Conservation (phyloP, 768 basidiomycete genomes). For the Termitomyces sp. region DNA sequence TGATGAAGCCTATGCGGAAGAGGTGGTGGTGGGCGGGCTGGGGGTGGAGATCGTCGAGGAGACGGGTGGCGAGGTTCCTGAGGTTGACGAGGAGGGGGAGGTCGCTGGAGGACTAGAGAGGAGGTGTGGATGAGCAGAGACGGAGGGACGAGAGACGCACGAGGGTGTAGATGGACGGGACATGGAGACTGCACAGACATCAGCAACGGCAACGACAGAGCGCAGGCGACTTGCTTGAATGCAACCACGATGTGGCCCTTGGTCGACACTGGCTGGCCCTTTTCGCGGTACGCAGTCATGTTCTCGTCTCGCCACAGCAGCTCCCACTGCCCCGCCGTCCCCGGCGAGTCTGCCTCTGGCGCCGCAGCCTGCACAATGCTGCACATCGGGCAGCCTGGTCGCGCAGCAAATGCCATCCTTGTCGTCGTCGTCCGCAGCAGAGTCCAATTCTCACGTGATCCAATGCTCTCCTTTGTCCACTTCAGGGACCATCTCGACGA, state of each 20-base stretch:
- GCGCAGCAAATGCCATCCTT: slow-evolving; percentile 53
- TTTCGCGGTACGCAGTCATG: slow-evolving; percentile 72
- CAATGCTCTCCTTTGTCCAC: slow-evolving; percentile 37
- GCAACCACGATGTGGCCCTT: slow-evolving; percentile 68
- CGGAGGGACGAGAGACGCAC: slow-evolving; percentile 33
- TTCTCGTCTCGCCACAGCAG: slow-evolving; percentile 74
- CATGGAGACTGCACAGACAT: slow-evolving; percentile 52
- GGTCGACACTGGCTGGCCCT: slow-evolving; percentile 64
- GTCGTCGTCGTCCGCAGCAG: slow-evolving; percentile 5
- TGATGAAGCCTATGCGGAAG: slow-evolving; percentile 73
- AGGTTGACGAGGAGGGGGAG: slow-evolving; percentile 65
- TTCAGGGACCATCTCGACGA: slow-evolving; percentile 77
- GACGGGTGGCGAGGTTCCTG: slow-evolving; percentile 49
- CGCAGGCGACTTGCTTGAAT: slow-evolving; percentile 56
- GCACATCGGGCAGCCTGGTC: slow-evolving; percentile 74
- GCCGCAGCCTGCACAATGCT: slow-evolving; percentile 58
- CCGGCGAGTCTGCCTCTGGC: slow-evolving; percentile 38
- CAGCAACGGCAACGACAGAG: neutral
- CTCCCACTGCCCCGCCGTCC: slow-evolving; percentile 47
- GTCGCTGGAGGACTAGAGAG: slow-evolving; percentile 62
- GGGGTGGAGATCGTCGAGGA: slow-evolving; percentile 40
- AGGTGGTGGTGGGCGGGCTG: slow-evolving; percentile 23
- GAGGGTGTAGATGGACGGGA: slow-evolving; percentile 71
- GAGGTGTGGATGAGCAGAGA: slow-evolving; percentile 3
- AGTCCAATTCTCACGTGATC: slow-evolving; percentile 9